These are phyloP conservation scores for Exserohilum rostratum DNA, from an alignment of 2,329 filamentous ascomycete species.

Conservation along the genomic window DNA sequence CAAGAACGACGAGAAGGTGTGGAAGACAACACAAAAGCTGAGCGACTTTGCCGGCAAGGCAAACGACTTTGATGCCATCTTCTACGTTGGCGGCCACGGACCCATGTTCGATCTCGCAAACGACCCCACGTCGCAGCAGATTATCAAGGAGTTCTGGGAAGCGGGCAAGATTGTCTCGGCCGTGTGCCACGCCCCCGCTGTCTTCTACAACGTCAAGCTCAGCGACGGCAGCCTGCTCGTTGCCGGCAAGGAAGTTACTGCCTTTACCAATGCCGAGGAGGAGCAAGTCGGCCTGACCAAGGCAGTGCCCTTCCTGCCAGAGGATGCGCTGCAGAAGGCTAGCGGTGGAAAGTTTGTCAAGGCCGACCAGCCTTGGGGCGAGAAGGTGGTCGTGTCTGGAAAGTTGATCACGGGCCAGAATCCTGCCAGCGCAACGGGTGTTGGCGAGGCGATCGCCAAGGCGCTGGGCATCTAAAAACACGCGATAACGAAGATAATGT, in stretches of 20 bases:
- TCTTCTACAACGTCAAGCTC: constrained; percentile 63
- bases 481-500: too few relatives aligned
- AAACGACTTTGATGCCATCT: constrained; percentile 66
- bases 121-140: constrained; percentile 61
- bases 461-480: constrained; percentile 36
- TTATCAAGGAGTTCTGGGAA: constrained; percentile 67
- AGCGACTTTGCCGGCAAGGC: constrained; percentile 62
- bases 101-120: constrained; percentile 71
- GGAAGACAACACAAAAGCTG: constrained; percentile 68
- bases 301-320: constrained; percentile 66
- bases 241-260: constrained; percentile 63
- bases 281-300: constrained; percentile 50
- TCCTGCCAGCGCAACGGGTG: constrained; percentile 51
- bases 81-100: constrained; percentile 65
- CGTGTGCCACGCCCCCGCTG: constrained; percentile 73
- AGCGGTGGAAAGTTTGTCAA: constrained; percentile 63
- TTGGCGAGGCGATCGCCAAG: constrained; percentile 54
- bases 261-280: constrained; percentile 65
- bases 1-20: constrained; percentile 62
- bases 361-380: constrained; percentile 56
- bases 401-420: constrained; percentile 58
- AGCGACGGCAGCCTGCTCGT: constrained; percentile 60
- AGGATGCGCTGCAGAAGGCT: constrained; percentile 59
- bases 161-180: constrained; percentile 68
- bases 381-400: constrained; percentile 51